A percentile compares a stretch with the other conserved stretches of the same genome.
Evolutionary conservation across 2,329 filamentous ascomycete genomes (phyloP).

Genomic region (Calonectria ilicicola): DNA sequence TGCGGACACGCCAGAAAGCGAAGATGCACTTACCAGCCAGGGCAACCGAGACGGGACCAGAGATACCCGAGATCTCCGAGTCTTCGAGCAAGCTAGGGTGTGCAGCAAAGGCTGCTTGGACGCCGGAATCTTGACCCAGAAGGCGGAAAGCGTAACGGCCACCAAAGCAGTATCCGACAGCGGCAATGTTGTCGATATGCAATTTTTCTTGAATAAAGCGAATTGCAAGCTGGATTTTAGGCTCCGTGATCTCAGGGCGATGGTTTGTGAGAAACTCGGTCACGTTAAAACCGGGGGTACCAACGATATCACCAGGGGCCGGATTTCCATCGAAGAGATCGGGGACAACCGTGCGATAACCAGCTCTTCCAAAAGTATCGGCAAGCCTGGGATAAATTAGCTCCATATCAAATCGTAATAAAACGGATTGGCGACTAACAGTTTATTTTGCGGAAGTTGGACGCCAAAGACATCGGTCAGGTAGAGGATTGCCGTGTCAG

Average conservation of each 20-base stretch:
- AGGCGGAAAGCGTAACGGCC: not conserved
- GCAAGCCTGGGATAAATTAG: not conserved
- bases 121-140: not conserved
- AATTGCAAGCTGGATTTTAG: not conserved
- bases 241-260: not conserved
- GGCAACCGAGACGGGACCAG: not conserved
- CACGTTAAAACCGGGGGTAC: not conserved
- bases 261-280: not conserved
- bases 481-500: not conserved
- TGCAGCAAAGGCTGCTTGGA: not conserved
- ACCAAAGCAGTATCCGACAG: not conserved
- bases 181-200: not conserved
- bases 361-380: not conserved
- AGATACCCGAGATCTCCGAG: not conserved
- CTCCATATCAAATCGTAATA: too few relatives aligned
- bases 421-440: not conserved
- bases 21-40: not conserved
- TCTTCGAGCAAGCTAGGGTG: slow-evolving; percentile 1
- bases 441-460: not conserved
- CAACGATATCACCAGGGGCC: not conserved
- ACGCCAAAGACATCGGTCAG: not conserved
- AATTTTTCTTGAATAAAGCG: not conserved
- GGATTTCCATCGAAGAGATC: not conserved
- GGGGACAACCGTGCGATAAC: not conserved
- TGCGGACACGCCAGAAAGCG: not conserved